phyloP scores from a whole-genome alignment of 345 rosid genomes.

The Linum usitatissimum region DNA sequence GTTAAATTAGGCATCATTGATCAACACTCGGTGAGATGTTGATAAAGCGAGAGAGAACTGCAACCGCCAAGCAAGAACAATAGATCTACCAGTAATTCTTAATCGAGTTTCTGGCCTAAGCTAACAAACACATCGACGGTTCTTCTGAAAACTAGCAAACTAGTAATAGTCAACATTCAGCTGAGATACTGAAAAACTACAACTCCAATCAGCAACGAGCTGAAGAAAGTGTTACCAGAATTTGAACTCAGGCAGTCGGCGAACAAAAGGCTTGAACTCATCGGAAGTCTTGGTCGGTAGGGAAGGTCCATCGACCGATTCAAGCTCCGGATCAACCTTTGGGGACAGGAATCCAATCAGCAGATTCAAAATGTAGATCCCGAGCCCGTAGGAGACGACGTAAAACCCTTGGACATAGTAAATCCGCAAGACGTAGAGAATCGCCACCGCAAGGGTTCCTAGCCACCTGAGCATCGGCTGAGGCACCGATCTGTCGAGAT shows the following conservation, averaged over 20 bases:
- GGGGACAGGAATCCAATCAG: constrained; percentile 93
- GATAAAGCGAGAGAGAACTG: no score
- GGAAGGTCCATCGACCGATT: constrained; percentile 60
- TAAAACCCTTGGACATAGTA: constrained; percentile 75
- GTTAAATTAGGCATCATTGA: no score
- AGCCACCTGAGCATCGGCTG: constrained; percentile 12
- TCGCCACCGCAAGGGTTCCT: constrained; percentile 19
- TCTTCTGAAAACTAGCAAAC: background rate
- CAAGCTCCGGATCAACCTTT: constrained; percentile 79
- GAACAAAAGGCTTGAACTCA: constrained; percentile 93
- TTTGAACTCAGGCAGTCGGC: constrained; percentile 92
- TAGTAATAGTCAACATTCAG: background rate
- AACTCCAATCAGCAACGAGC: background rate
- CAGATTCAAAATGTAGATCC: constrained; percentile 78
- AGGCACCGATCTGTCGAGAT: constrained; percentile 41
- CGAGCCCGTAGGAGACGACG: constrained; percentile 81
- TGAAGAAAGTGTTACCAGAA: constrained; percentile 53
- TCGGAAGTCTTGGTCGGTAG: constrained; percentile 92
- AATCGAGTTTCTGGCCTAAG: background rate
- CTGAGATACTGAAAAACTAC: background rate
- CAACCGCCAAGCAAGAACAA: no score
- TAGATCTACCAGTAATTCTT: no score
- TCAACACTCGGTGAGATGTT: no score
- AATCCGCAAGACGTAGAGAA: constrained; percentile 56
- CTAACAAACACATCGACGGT: background rate